These are phyloP conservation scores for Fusarium pininemorale DNA, from an alignment of 2,329 filamentous ascomycete genomes.

Conservation along the genomic window DNA sequence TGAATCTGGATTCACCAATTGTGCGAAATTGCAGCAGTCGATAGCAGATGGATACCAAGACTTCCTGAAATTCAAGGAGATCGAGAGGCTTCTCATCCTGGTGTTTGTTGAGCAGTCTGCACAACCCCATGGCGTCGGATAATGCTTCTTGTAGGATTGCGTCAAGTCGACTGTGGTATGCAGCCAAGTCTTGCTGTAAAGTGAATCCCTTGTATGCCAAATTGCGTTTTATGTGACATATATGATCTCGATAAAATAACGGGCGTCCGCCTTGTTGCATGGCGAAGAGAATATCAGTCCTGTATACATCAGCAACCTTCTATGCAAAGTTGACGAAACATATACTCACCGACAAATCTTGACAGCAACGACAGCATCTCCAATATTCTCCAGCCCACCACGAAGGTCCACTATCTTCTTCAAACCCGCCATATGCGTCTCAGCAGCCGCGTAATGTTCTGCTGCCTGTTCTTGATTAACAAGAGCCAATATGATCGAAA, in stretches of 20 bases:
- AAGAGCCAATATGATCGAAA: neutral
- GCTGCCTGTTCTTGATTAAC: neutral
- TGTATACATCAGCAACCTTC: neutral
- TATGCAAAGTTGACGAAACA: neutral
- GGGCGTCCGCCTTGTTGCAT: neutral
- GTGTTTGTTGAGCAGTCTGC: neutral
- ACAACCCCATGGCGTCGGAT: neutral
- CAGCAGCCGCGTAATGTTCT: neutral
- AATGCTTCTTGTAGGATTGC: neutral
- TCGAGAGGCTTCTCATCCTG: neutral
- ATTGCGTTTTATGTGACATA: fast-evolving
- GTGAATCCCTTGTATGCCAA: neutral
- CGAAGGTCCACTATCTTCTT: conserved; percentile 1
- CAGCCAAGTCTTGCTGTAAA: neutral
- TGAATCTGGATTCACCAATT: neutral
- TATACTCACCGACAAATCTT: neutral
- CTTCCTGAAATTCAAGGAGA: conserved; percentile 3
- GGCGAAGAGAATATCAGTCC: conserved; percentile 7
- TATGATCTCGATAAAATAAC: neutral
- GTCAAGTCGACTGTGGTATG: fast-evolving
- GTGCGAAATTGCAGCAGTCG: neutral
- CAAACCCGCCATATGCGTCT: neutral
- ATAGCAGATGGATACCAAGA: neutral
- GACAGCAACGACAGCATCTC: neutral
- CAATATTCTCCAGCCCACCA: neutral